These are phyloP conservation scores for Rhodotorula graminis DNA, from an alignment of 768 basidiomycete genomes.

Conservation along the genomic window DNA sequence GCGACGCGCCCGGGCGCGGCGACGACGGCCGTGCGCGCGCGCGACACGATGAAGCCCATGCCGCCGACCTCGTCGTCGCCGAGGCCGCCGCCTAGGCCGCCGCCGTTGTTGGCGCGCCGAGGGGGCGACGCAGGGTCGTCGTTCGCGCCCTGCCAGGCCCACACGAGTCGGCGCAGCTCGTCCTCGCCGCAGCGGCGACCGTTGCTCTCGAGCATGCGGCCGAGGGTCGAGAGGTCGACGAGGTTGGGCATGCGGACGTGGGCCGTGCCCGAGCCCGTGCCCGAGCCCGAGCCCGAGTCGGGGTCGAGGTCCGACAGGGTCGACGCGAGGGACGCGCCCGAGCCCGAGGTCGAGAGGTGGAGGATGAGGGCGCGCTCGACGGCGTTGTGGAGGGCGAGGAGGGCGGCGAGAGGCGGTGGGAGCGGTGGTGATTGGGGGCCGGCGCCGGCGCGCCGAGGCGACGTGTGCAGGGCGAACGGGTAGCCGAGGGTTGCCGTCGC, in stretches of 20 bases:
- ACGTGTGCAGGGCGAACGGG: neutral
- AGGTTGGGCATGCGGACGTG: constrained; percentile 23
- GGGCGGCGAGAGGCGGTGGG: constrained; percentile 14
- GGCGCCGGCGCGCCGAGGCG: neutral
- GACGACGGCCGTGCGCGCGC: constrained; percentile 19
- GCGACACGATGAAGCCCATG: constrained; percentile 38
- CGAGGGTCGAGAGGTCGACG: constrained; percentile 37
- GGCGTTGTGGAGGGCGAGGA: constrained; percentile 39
- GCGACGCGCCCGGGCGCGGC: constrained; percentile 23
- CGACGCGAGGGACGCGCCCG: constrained; percentile 34
- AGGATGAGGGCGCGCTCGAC: constrained; percentile 41
- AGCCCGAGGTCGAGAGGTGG: constrained; percentile 39
- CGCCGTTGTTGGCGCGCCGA: neutral
- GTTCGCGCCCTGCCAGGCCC: constrained; percentile 42
- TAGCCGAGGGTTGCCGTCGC: constrained; percentile 18
- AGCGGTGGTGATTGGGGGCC: neutral
- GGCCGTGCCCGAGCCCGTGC: neutral
- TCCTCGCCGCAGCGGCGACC: constrained; percentile 34
- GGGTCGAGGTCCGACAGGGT: constrained; percentile 10
- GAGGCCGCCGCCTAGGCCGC: too few species aligned
- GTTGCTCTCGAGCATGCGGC: constrained; percentile 31
- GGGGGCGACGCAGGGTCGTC: neutral
- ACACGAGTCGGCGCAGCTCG: constrained; percentile 38
- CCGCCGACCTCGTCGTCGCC: constrained; percentile 30
- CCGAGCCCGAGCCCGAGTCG: too few species aligned